Evolutionary conservation across 2,329 filamentous ascomycete genomes (phyloP), one percentile per base, ranked within the genome.

Genomic region (Sarocladiaceae sp.): DNA sequence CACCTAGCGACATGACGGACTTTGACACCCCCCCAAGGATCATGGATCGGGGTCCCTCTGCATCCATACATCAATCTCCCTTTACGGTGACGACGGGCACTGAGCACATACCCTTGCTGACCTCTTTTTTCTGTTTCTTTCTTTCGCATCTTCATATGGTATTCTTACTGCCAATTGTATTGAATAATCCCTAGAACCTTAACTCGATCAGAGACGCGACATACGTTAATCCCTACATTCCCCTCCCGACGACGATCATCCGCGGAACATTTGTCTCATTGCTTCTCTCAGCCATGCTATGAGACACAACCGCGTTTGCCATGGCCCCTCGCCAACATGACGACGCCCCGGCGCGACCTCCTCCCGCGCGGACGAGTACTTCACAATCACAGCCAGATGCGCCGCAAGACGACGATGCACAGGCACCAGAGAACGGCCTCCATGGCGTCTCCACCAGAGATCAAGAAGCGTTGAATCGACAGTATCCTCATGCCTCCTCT

Each of bases 271-370:
- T 15, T 44, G 40, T 44, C 40, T 44, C 40, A 44, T 26, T 44
- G 40, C 40, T 44, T 44, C 17, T 26, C 23, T n/a, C 40, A 23
- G 44, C 44, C 44, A 48, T 48, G 44, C 44, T 48, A 8, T 48
- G 28, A 48, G 44, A 48, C 44, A 31, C n/a, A 8, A 5, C 44
- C n/a, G 11, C 26, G n/a, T 48, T 28, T 33, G 44, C 44, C 25
- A 48, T 48, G 44, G 26, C 26, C 44, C 44, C 26, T 20, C 44
- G 44, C 44, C 44, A 33, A 33, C 44, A 48, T 48, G 44, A 48
- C 4, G 28, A 48, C 26, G 44, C 44, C 15, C 13, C 25, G 12
- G 44, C 44, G 44, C 26, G 22, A 18, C 40, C 11, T 5, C 22
- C 23, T 17, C n/a, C 40, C 23, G n/a, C 35, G 35, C 7, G 17